phyloP scores from a whole-genome alignment of 2,329 filamentous ascomycete species.

The Fusarium albosuccineum region DNA sequence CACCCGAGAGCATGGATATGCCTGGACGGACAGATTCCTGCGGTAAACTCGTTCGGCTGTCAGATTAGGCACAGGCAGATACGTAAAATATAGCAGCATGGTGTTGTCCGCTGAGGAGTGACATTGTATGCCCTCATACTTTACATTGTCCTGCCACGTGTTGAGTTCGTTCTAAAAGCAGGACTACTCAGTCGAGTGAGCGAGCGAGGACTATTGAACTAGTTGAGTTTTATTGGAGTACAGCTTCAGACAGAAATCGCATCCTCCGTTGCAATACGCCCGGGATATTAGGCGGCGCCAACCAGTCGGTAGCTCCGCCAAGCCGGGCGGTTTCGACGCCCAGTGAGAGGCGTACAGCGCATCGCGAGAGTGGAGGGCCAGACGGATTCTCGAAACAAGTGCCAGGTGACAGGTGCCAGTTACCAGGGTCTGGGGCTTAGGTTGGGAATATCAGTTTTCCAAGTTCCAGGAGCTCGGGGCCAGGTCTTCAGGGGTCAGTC shows the following conservation, averaged over 20 bases:
- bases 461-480: conserved; percentile 29
- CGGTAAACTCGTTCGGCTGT: conserved; percentile 28
- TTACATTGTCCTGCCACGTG: conserved; percentile 15
- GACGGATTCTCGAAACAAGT: conserved; percentile 12
- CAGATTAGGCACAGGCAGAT: conserved; percentile 8
- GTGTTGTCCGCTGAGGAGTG: conserved; percentile 4
- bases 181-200: conserved; percentile 4
- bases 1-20: conserved; percentile 13
- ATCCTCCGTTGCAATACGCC: conserved; percentile 3
- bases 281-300: not conserved
- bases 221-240: not conserved
- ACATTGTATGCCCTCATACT: not conserved
- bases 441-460: conserved; percentile 17
- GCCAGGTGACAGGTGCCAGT: conserved; percentile 17
- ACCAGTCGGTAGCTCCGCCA: conserved; percentile 10
- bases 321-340: conserved; percentile 2
- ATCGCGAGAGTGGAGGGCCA: conserved; percentile 11
- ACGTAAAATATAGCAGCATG: conserved; percentile 8
- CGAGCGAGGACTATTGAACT: not conserved
- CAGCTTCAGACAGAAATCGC: not conserved
- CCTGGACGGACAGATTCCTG: conserved; percentile 7
- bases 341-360: conserved; percentile 11
- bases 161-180: not conserved
- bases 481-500: conserved; percentile 11
- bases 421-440: conserved; percentile 17